Evolutionary conservation across 2,329 filamentous ascomycete genomes (phyloP).

Genomic region (Xenosphaeropsis pyriputrescens): DNA sequence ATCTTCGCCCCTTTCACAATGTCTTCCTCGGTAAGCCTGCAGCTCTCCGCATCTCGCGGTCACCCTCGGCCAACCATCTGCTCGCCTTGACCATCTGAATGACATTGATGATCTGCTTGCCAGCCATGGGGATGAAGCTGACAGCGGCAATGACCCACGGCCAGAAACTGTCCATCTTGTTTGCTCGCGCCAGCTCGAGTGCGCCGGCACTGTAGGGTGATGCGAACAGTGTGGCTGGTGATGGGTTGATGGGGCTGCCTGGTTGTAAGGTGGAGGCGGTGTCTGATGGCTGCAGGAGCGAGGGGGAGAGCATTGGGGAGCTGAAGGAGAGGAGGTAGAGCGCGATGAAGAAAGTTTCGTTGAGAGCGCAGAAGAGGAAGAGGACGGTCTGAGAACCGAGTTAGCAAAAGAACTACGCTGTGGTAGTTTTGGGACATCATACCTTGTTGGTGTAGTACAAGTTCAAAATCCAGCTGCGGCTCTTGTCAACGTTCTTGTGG

Average conservation of each 20-base stretch:
- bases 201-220: constrained; percentile 87
- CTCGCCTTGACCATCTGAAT: constrained; percentile 90
- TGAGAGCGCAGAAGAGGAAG: constrained; percentile 79
- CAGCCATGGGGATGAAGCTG: constrained; percentile 74
- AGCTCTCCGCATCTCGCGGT: constrained; percentile 47
- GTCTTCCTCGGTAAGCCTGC: constrained; percentile 36
- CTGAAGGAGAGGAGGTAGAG: constrained; percentile 97
- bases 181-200: constrained; percentile 81
- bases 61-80: constrained; percentile 85
- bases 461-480: constrained; percentile 77
- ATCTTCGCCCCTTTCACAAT: not conserved
- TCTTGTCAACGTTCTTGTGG: constrained; percentile 90
- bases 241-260: constrained; percentile 55
- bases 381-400: constrained; percentile 54
- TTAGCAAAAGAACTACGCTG: not conserved
- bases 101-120: constrained; percentile 90
- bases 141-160: constrained; percentile 72
- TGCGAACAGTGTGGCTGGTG: constrained; percentile 62
- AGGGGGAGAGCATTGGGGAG: constrained; percentile 75
- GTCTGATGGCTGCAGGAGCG: constrained; percentile 47
- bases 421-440: constrained; percentile 19
- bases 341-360: constrained; percentile 96
- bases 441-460: constrained; percentile 97
- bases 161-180: constrained; percentile 70
- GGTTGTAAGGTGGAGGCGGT: constrained; percentile 40